Conservation (phyloP, 1,284 basidiomycete genomes). For the Malassezia equina region DNA sequence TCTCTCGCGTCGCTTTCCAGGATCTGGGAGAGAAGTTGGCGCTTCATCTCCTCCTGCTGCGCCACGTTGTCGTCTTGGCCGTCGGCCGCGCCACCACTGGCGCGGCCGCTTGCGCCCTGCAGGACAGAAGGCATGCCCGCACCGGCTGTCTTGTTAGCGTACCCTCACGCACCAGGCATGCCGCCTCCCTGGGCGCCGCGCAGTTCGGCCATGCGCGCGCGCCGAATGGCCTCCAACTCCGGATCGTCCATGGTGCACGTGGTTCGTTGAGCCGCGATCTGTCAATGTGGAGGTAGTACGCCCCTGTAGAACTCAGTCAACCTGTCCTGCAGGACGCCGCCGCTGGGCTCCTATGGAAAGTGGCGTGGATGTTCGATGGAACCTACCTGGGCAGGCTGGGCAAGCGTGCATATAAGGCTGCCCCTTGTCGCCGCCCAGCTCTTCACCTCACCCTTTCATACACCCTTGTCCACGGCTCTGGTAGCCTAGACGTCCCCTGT, state of each 20-base stretch:
- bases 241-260: conserved; percentile 41
- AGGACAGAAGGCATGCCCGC: background rate
- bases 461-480: conserved; percentile 9
- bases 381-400: background rate
- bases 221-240: conserved; percentile 46
- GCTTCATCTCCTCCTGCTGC: conserved; percentile 52
- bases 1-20: conserved; percentile 78
- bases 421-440: too few relatives aligned
- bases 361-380: background rate
- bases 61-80: conserved; percentile 42
- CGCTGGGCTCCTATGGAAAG: background rate
- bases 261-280: background rate
- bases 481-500: conserved; percentile 6
- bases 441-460: background rate
- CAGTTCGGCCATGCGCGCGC: conserved; percentile 43
- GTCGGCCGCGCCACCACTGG: conserved; percentile 49
- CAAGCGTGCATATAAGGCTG: background rate
- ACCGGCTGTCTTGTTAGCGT: background rate
- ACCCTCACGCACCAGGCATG: background rate
- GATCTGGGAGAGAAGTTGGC: conserved; percentile 69
- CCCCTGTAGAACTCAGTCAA: background rate
- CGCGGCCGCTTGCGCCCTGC: conserved; percentile 23
- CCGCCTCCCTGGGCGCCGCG: conserved; percentile 12
- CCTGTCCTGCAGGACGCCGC: background rate
- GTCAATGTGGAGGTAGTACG: conserved; percentile 4